Conservation (phyloP, 345 rosid species). For the Stellera chamaejasme region DNA sequence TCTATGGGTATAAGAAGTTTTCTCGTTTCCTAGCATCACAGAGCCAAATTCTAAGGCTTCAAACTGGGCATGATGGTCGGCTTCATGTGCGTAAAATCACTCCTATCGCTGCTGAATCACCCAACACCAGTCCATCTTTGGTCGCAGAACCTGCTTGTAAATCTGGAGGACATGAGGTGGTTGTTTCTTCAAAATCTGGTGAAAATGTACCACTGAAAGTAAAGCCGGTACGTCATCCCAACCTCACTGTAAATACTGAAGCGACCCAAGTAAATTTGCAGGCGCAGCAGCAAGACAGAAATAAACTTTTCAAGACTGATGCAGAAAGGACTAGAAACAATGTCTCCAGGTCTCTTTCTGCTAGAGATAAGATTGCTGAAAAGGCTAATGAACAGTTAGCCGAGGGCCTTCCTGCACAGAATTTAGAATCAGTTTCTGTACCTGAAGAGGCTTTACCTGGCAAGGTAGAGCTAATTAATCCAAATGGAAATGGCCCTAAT, state of each 20-base stretch:
- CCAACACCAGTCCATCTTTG: constrained; percentile 6
- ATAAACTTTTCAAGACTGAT: neutral
- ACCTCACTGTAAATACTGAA: constrained; percentile 9
- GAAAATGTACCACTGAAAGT: constrained; percentile 18
- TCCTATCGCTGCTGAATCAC: constrained; percentile 25
- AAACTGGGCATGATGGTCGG: constrained; percentile 29
- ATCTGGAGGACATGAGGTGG: constrained; percentile 8
- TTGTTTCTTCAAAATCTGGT: constrained; percentile 15
- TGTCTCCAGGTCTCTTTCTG: neutral
- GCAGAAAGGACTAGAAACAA: neutral
- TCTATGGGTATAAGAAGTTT: constrained; percentile 56
- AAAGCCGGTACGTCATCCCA: constrained; percentile 8
- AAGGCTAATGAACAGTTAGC: constrained; percentile 8
- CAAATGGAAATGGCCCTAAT: constrained; percentile 6
- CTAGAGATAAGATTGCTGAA: constrained; percentile 12
- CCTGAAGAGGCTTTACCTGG: constrained; percentile 29
- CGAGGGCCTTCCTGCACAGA: constrained; percentile 10
- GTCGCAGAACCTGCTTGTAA: constrained; percentile 4
- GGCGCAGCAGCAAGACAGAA: constrained; percentile 11
- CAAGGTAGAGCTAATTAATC: constrained; percentile 19
- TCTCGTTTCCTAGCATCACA: constrained; percentile 52
- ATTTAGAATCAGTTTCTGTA: constrained; percentile 21
- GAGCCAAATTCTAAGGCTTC: constrained; percentile 49
- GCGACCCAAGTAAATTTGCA: constrained; percentile 13
- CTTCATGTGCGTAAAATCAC: constrained; percentile 20